Percentiles rank a stretch among this genome's conserved stretches.
phyloP scores from a whole-genome alignment of 805 yeast genomes.

The Teunomyces tritomae region DNA sequence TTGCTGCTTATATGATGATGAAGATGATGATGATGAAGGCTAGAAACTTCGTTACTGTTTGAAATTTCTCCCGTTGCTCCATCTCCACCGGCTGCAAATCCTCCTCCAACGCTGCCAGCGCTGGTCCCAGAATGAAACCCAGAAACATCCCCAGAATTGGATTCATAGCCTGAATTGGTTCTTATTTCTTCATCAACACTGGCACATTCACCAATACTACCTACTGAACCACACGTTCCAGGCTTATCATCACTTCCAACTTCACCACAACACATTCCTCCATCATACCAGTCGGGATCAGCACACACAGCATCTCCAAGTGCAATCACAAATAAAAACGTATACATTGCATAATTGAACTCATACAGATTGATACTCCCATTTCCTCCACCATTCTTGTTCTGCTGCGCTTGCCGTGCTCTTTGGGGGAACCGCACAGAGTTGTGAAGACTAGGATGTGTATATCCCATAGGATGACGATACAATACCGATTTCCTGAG shows the following conservation, averaged over 20 bases:
- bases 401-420: background rate
- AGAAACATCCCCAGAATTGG: slow-evolving; percentile 1
- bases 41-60: no score
- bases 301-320: slow-evolving; percentile 6
- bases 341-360: slow-evolving; percentile 4
- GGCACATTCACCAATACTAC: background rate
- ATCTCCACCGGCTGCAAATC: background rate
- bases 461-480: slow-evolving; percentile 7
- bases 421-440: slow-evolving; percentile 8
- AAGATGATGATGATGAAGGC: background rate
- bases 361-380: background rate
- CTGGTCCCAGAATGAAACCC: slow-evolving; percentile 5
- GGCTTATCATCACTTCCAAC: background rate
- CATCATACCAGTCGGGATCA: slow-evolving; percentile 6
- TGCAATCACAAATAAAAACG: slow-evolving; percentile 9
- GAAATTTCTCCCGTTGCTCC: background rate
- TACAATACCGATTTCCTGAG: slow-evolving; percentile 3
- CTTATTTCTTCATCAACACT: background rate
- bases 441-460: slow-evolving; percentile 15
- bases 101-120: slow-evolving; percentile 6
- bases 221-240: slow-evolving; percentile 3
- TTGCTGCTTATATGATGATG: background rate
- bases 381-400: slow-evolving; percentile 5
- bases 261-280: slow-evolving; percentile 8
- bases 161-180: background rate